Conservation (phyloP, 2,329 filamentous ascomycete species). For the Colletotrichum sojae region DNA sequence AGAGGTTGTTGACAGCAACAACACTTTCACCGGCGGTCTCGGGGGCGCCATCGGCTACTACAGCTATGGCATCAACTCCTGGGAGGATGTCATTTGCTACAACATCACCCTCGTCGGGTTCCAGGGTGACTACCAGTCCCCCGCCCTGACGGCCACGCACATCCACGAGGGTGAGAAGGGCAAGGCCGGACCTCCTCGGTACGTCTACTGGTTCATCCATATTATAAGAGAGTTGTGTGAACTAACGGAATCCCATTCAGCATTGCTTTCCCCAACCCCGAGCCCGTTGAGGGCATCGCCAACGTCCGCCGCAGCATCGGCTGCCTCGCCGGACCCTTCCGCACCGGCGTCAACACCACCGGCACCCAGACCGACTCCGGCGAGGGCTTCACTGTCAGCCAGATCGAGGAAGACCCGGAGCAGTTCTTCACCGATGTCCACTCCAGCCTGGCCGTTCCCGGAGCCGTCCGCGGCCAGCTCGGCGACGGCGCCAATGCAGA, state of each 20-base stretch:
- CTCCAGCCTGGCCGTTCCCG: constrained; percentile 62
- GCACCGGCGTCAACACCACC: constrained; percentile 48
- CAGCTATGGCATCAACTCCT: constrained; percentile 67
- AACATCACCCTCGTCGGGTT: constrained; percentile 67
- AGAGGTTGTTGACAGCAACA: constrained; percentile 62
- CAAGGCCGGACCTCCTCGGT: constrained; percentile 63
- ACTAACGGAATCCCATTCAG: constrained; percentile 34
- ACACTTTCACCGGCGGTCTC: constrained; percentile 55
- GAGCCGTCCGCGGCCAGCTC: constrained; percentile 67
- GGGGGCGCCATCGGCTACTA: constrained; percentile 62
- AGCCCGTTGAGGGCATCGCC: constrained; percentile 47
- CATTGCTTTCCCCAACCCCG: constrained; percentile 65
- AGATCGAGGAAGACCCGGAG: constrained; percentile 65
- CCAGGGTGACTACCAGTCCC: constrained; percentile 64
- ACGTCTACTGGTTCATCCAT: constrained; percentile 25
- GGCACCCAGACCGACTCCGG: constrained; percentile 50
- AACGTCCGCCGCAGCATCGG: constrained; percentile 55
- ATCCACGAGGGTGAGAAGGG: constrained; percentile 65
- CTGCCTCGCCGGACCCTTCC: constrained; percentile 55
- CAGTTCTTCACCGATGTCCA: constrained; percentile 69
- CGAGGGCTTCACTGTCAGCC: constrained; percentile 60
- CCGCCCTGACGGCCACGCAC: constrained; percentile 67
- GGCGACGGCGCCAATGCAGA: constrained; percentile 35
- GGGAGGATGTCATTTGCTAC: constrained; percentile 59
- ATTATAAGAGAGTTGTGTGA: no score